Evolutionary conservation across 1,284 basidiomycete species (phyloP).

Genomic region (Malassezia caprae): DNA sequence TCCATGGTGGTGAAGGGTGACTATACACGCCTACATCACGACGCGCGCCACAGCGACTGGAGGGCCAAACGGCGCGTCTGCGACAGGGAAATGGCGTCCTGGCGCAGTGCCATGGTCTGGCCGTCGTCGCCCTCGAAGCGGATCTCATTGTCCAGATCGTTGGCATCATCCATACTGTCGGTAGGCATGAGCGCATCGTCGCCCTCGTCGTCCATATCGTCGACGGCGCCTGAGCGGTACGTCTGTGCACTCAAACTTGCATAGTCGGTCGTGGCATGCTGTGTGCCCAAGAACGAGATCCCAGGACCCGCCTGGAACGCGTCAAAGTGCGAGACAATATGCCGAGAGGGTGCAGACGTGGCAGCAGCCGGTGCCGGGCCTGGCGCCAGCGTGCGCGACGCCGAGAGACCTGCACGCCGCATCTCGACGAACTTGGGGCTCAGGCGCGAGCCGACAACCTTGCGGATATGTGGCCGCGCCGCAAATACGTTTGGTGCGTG

Average conservation of each 20-base stretch:
- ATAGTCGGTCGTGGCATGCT: background rate
- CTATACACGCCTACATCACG: background rate
- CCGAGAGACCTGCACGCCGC: slow-evolving; percentile 5
- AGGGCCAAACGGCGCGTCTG: slow-evolving; percentile 25
- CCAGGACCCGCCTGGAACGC: slow-evolving; percentile 36
- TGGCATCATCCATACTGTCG: slow-evolving; percentile 18
- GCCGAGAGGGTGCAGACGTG: slow-evolving; percentile 14
- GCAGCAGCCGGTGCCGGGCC: background rate
- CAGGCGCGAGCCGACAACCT: slow-evolving; percentile 51
- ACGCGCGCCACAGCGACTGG: slow-evolving; percentile 4
- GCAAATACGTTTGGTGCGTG: slow-evolving; percentile 63
- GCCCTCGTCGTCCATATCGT: slow-evolving; percentile 33
- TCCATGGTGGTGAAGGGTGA: background rate
- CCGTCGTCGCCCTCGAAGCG: slow-evolving; percentile 43
- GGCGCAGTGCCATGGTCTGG: slow-evolving; percentile 33
- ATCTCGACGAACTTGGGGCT: slow-evolving; percentile 40
- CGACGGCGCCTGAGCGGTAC: background rate
- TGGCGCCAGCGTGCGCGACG: background rate
- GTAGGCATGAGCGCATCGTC: slow-evolving; percentile 23
- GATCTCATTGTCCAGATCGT: slow-evolving; percentile 25
- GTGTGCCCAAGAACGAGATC: slow-evolving; percentile 27
- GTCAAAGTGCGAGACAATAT: slow-evolving; percentile 35
- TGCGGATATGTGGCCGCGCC: slow-evolving; percentile 63
- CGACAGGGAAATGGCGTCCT: slow-evolving; percentile 40
- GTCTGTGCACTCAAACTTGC: background rate